phyloP scores from a whole-genome alignment of 441 rosid species.

The Gossypium laxum region DNA sequence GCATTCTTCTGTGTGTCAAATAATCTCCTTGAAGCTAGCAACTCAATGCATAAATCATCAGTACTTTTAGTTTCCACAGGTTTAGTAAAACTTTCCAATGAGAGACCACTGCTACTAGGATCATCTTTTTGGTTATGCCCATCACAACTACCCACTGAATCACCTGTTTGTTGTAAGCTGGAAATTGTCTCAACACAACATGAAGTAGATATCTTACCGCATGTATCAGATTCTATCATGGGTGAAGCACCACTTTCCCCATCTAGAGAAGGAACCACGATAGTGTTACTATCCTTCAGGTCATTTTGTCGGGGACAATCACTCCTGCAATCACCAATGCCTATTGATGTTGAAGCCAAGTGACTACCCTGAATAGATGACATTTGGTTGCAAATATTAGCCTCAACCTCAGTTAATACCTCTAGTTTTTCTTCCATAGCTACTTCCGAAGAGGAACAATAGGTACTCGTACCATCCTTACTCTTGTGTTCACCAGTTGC shows the following conservation, averaged over 20 bases:
- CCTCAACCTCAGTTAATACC: conserved; percentile 17
- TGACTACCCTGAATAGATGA: conserved; percentile 17
- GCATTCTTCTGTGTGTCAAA: conserved; percentile 18
- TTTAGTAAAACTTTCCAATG: conserved; percentile 22
- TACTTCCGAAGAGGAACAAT: conserved; percentile 5
- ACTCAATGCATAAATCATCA: conserved; percentile 8
- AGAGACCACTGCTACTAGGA: conserved; percentile 15
- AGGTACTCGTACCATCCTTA: conserved; percentile 15
- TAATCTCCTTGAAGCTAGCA: conserved; percentile 15
- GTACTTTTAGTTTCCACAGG: conserved; percentile 15
- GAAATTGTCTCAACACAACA: conserved; percentile 14
- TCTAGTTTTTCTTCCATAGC: conserved; percentile 19
- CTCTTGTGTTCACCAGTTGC: not conserved
- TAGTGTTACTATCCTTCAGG: conserved; percentile 16
- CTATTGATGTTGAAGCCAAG: conserved; percentile 17
- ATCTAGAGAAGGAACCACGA: conserved; percentile 1
- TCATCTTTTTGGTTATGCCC: conserved; percentile 13
- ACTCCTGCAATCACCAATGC: conserved; percentile 17
- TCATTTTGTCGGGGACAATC: conserved; percentile 18
- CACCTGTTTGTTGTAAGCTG: conserved; percentile 15
- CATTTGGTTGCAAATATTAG: conserved; percentile 16
- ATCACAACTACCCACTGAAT: conserved; percentile 10
- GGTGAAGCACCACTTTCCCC: conserved; percentile 17
- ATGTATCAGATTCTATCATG: conserved; percentile 20
- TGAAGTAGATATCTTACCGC: conserved; percentile 21